Evolutionary conservation across 1,284 basidiomycete genomes (phyloP), one percentile per base, ranked within the genome.

Genomic region (Xerocomus nothofagi): DNA sequence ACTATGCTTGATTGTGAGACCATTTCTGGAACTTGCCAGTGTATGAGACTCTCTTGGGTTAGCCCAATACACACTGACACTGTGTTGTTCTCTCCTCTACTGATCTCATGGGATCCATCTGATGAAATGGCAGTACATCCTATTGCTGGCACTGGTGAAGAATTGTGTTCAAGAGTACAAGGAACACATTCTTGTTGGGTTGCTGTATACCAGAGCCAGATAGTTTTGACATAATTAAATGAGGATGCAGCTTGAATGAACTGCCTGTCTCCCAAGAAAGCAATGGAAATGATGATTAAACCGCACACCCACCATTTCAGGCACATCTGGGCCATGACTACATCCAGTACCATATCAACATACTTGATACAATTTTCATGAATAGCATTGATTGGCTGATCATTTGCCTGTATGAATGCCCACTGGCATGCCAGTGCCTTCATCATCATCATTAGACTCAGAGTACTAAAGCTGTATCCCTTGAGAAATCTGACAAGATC

Each of bases 11-110:
- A 37, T 18, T 14, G 23, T 26, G 21, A 31, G n/a, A n/a, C n/a
- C n/a, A n/a, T n/a, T n/a, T n/a, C n/a, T n/a, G n/a, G n/a, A n/a
- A n/a, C n/a, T n/a, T n/a, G n/a, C n/a, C n/a, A n/a, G n/a, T 11
- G 26, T 6, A n/a, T 6, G 11, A 15, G 4, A 17, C 31, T 4
- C 9, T n/a, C 34, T 18, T 23, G 47, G 17, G 44, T 23, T 3
- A 11, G 32, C 47, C 50, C 50, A 23, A 50, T 20, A 27, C 20
- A 43, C 21, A 51, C 31, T 2, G 31, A 43, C 21, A 51, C 31
- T 2, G 31, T 31, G 27, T 4, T 2, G 30, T 52, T 43, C 8
- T 37, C 39, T 21, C 33, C 39, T 2, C 51, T 49, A 21, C 30
- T 36, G 12, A 45, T 40, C 33, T 52, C 38, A 24, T 42, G 30